Evolutionary conservation across 257 asterid species (phyloP).

Genomic region (Solanum commersonii): DNA sequence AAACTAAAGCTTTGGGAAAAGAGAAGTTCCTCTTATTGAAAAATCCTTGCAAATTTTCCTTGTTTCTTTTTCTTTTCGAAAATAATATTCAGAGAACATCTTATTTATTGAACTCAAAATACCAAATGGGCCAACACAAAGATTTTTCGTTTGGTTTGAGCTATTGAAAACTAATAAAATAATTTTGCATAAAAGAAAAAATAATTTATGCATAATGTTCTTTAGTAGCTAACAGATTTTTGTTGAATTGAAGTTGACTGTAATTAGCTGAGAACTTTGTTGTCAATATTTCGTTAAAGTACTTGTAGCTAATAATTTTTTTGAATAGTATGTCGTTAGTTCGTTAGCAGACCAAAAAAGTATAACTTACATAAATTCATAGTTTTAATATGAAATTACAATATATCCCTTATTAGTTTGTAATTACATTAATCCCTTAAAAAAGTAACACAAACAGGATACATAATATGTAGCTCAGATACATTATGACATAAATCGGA

Average conservation of each 20-base stretch:
- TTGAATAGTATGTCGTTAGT: neutral
- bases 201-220: neutral
- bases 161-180: too few relatives aligned
- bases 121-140: neutral
- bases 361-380: too few relatives aligned
- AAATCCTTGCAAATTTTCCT: neutral
- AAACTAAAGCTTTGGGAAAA: neutral
- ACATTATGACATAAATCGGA: too few relatives aligned
- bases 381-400: too few relatives aligned
- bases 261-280: too few relatives aligned
- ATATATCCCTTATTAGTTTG: too few relatives aligned
- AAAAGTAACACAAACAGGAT: too few relatives aligned
- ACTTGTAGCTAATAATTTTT: neutral
- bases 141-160: neutral
- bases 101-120: neutral
- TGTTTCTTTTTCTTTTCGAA: neutral
- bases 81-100: neutral
- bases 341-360: too few relatives aligned
- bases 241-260: neutral
- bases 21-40: neutral
- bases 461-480: too few relatives aligned
- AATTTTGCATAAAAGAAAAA: too few relatives aligned
- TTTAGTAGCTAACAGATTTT: neutral
- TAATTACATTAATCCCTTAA: too few relatives aligned
- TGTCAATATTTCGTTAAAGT: too few relatives aligned